Percentiles rank a stretch among this genome's conserved stretches.
These are phyloP conservation scores for Podospora conica DNA, from an alignment of 495 filamentous ascomycete genomes.

Conservation along the genomic window DNA sequence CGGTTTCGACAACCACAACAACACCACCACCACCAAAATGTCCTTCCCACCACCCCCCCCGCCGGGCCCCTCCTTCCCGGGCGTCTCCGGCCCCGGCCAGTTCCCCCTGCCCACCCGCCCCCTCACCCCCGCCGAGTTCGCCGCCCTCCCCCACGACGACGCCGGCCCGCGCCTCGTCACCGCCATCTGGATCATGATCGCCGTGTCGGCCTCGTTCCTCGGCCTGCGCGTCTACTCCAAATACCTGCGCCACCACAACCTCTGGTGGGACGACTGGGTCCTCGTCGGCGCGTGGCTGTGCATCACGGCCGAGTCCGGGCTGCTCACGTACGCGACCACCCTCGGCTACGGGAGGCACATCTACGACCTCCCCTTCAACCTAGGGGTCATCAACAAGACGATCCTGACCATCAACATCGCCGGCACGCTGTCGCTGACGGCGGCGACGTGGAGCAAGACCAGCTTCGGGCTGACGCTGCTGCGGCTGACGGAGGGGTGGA, in stretches of 20 bases:
- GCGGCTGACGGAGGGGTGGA: slow-evolving; percentile 22
- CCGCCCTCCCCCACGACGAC: slow-evolving; percentile 15
- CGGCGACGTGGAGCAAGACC: slow-evolving; percentile 24
- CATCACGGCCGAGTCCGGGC: slow-evolving; percentile 6
- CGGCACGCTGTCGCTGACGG: slow-evolving; percentile 13
- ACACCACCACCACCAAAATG: neutral
- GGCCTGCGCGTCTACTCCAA: slow-evolving; percentile 32
- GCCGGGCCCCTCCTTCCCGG: neutral
- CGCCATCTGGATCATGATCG: slow-evolving; percentile 25
- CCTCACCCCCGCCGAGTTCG: slow-evolving; percentile 7
- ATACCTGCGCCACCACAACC: slow-evolving; percentile 13
- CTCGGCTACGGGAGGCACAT: slow-evolving; percentile 22
- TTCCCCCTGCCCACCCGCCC: neutral
- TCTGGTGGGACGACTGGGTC: slow-evolving; percentile 33
- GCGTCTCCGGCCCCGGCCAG: neutral
- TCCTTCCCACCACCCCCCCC: neutral
- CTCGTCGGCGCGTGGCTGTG: slow-evolving; percentile 33
- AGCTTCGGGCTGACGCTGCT: slow-evolving; percentile 32
- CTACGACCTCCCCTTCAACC: slow-evolving; percentile 17
- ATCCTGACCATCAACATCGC: slow-evolving; percentile 13
- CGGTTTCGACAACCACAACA: neutral
- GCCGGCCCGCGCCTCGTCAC: slow-evolving; percentile 13
- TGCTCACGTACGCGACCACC: slow-evolving; percentile 9
- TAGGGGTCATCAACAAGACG: slow-evolving; percentile 2
- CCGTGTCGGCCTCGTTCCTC: slow-evolving; percentile 21